These are phyloP conservation scores for Tulasnella sp. DNA, from an alignment of 768 basidiomycete species.

Conservation along the genomic window DNA sequence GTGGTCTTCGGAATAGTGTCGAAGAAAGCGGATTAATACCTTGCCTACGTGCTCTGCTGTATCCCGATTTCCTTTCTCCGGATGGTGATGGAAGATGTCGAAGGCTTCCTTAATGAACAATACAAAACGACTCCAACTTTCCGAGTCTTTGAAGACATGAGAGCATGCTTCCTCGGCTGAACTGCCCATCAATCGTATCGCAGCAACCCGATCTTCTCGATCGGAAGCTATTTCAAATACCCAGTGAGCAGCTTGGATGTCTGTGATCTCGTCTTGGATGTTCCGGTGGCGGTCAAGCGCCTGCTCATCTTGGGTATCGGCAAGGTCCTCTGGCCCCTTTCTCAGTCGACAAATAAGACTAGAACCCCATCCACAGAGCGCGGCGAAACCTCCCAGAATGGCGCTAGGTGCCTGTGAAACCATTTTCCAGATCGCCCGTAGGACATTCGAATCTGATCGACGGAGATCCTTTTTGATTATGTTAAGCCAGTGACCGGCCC, in stretches of 20 bases:
- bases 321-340: background rate
- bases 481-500: background rate
- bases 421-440: no score
- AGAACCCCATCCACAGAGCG: no score
- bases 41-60: background rate
- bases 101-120: background rate
- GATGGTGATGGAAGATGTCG: background rate
- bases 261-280: background rate
- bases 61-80: background rate
- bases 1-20: background rate
- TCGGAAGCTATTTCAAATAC: background rate
- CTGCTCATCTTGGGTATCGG: background rate
- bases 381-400: no score
- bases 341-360: background rate
- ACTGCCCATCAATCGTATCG: background rate
- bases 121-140: background rate
- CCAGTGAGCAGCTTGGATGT: background rate
- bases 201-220: background rate
- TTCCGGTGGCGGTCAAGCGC: background rate
- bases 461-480: background rate
- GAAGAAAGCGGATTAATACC: background rate
- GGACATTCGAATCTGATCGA: background rate
- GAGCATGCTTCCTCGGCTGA: background rate
- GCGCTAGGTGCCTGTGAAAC: no score
- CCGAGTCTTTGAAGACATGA: background rate